Evolutionary conservation across 306 rosid genomes (phyloP).

Genomic region (apple (Malus domestica)): ASM211411v1 NC_041795.1:25035001-25035500

Average conservation of each 20-base stretch:
- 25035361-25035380: conserved; percentile 4
- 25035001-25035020: neutral
- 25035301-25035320: conserved; percentile 16
- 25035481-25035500: conserved; percentile 49
- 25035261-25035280: conserved; percentile 11
- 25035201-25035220: neutral
- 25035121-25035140: neutral
- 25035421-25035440: conserved; percentile 67
- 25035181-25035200: neutral
- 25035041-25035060: neutral
- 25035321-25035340: conserved; percentile 14
- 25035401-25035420: conserved; percentile 68
- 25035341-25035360: conserved; percentile 7
- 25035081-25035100: neutral
- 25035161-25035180: conserved; percentile 10
- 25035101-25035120: neutral
- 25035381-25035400: conserved; percentile 31
- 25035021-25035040: neutral
- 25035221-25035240: neutral
- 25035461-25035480: conserved; percentile 35
- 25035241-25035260: conserved; percentile 12
- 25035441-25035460: conserved; percentile 56
- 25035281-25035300: conserved; percentile 12
- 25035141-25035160: neutral
- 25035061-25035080: neutral